A percentile compares a stretch with the other conserved stretches of the same genome.
These are phyloP conservation scores for Pseudonectria foliicola DNA, from an alignment of 2,329 filamentous ascomycete genomes.

Conservation along the genomic window DNA sequence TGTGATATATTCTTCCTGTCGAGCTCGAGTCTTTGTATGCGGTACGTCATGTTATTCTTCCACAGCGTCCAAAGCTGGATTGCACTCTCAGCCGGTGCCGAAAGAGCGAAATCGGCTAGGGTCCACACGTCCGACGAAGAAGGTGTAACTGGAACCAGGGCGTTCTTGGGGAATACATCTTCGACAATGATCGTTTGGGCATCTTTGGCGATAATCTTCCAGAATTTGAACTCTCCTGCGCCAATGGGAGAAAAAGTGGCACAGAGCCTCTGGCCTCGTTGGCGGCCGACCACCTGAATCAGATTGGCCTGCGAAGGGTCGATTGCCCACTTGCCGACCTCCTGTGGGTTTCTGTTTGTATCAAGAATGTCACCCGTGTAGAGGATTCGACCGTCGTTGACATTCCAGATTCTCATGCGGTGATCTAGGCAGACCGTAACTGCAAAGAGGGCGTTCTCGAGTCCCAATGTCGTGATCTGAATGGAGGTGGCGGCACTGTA, in stretches of 20 bases:
- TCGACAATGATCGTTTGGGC: constrained; percentile 57
- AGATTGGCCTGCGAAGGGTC: constrained; percentile 73
- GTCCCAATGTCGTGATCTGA: constrained; percentile 44
- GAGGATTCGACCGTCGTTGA: constrained; percentile 70
- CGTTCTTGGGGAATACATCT: constrained; percentile 58
- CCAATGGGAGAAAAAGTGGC: constrained; percentile 85
- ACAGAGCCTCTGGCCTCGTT: constrained; percentile 48
- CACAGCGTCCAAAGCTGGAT: constrained; percentile 69
- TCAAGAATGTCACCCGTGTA: constrained; percentile 73
- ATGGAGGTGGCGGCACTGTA: constrained; percentile 60
- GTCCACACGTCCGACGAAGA: constrained; percentile 73
- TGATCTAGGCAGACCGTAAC: constrained; percentile 89
- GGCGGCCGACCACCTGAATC: constrained; percentile 60
- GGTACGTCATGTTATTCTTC: constrained; percentile 77
- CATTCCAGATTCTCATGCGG: constrained; percentile 81
- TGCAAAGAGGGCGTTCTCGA: constrained; percentile 44
- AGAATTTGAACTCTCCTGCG: constrained; percentile 90
- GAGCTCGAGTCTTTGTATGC: constrained; percentile 67
- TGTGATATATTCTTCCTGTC: constrained; percentile 55
- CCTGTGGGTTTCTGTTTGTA: constrained; percentile 57
- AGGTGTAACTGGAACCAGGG: constrained; percentile 59
- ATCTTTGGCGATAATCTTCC: constrained; percentile 62
- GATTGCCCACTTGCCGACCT: constrained; percentile 66
- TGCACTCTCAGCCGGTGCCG: constrained; percentile 44
- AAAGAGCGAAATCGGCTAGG: constrained; percentile 66